Conservation (phyloP, 768 basidiomycete genomes). For the Strobilomyces confusus region DNA sequence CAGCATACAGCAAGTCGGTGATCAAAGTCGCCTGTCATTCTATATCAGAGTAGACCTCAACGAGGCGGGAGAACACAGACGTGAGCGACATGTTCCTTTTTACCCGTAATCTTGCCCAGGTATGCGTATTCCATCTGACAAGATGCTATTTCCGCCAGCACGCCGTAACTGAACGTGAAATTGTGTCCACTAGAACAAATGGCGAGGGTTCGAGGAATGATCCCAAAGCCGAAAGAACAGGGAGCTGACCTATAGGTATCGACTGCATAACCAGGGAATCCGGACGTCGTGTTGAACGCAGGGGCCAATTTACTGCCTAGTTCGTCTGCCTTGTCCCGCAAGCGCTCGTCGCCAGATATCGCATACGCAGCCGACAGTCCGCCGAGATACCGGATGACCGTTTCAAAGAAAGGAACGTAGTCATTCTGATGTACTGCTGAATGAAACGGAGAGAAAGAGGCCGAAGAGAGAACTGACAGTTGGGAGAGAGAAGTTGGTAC, state of each 20-base stretch:
- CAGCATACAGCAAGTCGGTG: conserved; percentile 43
- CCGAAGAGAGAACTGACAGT: conserved; percentile 31
- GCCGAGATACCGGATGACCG: conserved; percentile 85
- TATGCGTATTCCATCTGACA: conserved; percentile 85
- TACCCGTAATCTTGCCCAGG: conserved; percentile 73
- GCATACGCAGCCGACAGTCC: conserved; percentile 84
- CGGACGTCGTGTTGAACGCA: conserved; percentile 64
- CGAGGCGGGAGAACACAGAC: conserved; percentile 33
- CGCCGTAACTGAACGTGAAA: conserved; percentile 35
- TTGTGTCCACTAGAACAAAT: background rate
- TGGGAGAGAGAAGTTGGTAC: conserved; percentile 46
- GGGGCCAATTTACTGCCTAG: conserved; percentile 68
- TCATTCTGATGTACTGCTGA: conserved; percentile 15
- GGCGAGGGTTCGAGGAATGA: conserved; percentile 3
- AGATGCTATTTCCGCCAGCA: conserved; percentile 78
- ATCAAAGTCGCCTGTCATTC: conserved; percentile 39
- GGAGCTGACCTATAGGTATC: conserved; percentile 48
- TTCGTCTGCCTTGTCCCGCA: conserved; percentile 71
- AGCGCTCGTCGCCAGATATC: conserved; percentile 56
- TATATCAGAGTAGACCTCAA: background rate
- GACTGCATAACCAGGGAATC: conserved; percentile 68
- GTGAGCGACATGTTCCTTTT: conserved; percentile 54
- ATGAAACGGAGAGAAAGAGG: background rate
- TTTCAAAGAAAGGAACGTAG: conserved; percentile 69
- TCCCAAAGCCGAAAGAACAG: background rate